These are phyloP conservation scores for Neofusicoccum kwambonambiense DNA, from an alignment of 2,329 filamentous ascomycete genomes.

Conservation along the genomic window DNA sequence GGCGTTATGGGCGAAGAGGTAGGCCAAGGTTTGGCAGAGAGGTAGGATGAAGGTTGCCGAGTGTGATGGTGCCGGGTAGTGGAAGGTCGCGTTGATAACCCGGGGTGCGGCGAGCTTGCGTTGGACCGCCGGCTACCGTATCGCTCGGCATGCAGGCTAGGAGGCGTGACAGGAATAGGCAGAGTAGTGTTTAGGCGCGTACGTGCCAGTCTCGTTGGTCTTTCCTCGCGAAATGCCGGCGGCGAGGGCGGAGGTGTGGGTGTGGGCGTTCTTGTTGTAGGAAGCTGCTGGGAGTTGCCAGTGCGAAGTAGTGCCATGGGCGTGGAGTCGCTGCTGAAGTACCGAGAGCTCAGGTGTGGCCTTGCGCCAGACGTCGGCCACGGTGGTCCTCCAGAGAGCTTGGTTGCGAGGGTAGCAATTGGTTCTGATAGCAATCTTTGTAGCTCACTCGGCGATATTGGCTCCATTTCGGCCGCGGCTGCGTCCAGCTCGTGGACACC, in stretches of 20 bases:
- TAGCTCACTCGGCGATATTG: neutral
- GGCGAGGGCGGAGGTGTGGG: neutral
- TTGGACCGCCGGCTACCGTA: neutral
- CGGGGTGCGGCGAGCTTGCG: neutral
- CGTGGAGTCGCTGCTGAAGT: neutral
- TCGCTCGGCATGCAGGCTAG: neutral
- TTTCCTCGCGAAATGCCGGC: neutral
- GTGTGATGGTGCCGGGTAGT: neutral
- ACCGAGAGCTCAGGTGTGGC: neutral
- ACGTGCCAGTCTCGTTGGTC: neutral
- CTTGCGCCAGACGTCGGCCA: neutral
- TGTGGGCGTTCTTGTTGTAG: neutral
- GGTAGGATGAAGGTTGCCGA: conserved; percentile 1
- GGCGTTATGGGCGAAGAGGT: neutral
- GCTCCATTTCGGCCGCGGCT: neutral
- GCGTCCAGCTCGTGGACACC: neutral
- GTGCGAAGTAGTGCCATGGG: neutral
- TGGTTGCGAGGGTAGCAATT: neutral
- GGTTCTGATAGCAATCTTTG: neutral
- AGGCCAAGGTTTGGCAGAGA: neutral
- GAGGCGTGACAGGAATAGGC: neutral
- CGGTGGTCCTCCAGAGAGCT: neutral
- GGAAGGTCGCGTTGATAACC: neutral
- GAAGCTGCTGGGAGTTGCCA: too few relatives aligned
- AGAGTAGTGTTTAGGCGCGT: neutral